Percentiles rank a stretch among this genome's conserved stretches.
These are phyloP conservation scores for Phytopythium aichiense DNA, from an alignment of 352 stramenopile species.

Conservation along the genomic window DNA sequence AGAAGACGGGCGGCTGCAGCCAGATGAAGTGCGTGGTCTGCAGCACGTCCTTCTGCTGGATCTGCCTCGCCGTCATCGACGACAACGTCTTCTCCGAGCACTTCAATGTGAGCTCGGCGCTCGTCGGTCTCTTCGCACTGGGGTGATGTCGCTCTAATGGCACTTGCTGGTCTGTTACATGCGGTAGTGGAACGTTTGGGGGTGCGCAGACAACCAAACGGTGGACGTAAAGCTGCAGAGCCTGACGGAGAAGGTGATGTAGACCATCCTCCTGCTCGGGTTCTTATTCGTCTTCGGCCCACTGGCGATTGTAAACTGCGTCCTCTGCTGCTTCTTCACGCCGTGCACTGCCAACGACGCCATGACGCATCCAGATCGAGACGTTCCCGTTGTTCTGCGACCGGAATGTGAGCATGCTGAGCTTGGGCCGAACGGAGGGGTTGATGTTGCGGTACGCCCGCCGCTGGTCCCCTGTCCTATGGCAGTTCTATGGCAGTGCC, in stretches of 20 bases:
- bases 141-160: conserved; percentile 2
- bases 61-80: conserved; percentile 80
- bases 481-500: too few species aligned
- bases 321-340: conserved; percentile 64
- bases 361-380: conserved; percentile 12
- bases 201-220: conserved; percentile 72
- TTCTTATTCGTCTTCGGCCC: conserved; percentile 69
- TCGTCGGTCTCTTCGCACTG: not conserved
- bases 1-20: conserved; percentile 90
- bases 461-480: too few species aligned
- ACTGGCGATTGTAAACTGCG: conserved; percentile 48
- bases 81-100: conserved; percentile 83
- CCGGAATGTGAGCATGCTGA: not conserved
- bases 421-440: not conserved
- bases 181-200: conserved; percentile 78
- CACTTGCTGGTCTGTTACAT: not conserved
- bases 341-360: conserved; percentile 44
- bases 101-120: conserved; percentile 47
- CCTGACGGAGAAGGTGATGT: conserved; percentile 28
- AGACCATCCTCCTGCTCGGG: conserved; percentile 31
- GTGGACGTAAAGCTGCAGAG: conserved; percentile 47
- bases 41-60: conserved; percentile 86
- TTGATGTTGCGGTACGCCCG: not conserved
- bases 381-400: not conserved
- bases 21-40: conserved; percentile 89